Evolutionary conservation across 768 basidiomycete species (phyloP), one percentile per base, ranked within the genome.

Genomic region (Harrya chromipes): DNA sequence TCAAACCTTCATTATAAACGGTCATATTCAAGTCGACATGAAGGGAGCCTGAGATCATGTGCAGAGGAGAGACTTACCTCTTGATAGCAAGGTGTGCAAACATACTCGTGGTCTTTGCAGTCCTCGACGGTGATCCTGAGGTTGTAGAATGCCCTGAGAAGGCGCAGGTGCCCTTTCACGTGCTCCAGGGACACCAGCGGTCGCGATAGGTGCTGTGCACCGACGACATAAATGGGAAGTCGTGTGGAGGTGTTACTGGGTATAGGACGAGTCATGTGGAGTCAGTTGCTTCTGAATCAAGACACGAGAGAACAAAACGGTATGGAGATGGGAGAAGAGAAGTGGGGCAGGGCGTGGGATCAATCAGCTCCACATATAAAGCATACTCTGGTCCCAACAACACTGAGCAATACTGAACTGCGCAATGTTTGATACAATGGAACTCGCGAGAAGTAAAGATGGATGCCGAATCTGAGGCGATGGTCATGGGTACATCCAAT

Each of bases 21-120:
- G 23, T 34, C 47, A 16, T 2, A 13, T 5, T 4, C 24, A 26
- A 9, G 35, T 38, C 23, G 6, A 34, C 39, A 27, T 13, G 24
- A 4, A 7, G 10, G 4, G 19, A 4, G n/a, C 6, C 3, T 14
- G 40, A 17, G 26, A 20, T 26, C 4, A n/a, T 10, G 19, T 9
- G 38, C 2, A 35, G 20, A 23, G 33, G 19, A 34, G 4, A 12
- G 17, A 59, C 56, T 8, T 34, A 68, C 72, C 72, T 60, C 39
- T 74, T 70, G 6, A 71, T 65, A 3, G 74, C 72, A 11, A 74
- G 55, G 21, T 62, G 54, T 24, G 75, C 59, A 52, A 74, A 74
- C 74, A n/a, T n/a, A n/a, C n/a, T n/a, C n/a, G n/a, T n/a, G n/a
- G n/a, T 69, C 68, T 23, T 54, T 59, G 19, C 62, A 46, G 8